Evolutionary conservation across 202 grass and related monocot genomes (phyloP).

Genomic region (Musa balbisiana): DNA sequence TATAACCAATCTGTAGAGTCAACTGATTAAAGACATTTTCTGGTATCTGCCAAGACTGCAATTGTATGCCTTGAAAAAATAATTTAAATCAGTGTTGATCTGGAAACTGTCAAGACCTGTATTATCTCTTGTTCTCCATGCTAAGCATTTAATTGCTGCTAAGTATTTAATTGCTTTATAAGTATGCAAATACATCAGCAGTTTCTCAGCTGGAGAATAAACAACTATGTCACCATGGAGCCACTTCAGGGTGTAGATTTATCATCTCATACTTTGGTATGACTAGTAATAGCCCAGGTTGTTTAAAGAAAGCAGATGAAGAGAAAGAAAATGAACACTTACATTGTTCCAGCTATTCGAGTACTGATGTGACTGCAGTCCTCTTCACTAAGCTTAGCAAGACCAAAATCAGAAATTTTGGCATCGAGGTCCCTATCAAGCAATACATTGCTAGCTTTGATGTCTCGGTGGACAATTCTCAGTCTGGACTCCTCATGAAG

Average conservation of each 20-base stretch:
- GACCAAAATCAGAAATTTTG: slow-evolving; percentile 96
- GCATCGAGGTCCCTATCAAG: slow-evolving; percentile 76
- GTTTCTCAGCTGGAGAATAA: background rate
- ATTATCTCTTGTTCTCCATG: background rate
- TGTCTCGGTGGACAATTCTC: slow-evolving; percentile 92
- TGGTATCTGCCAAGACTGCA: background rate
- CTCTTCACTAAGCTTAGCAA: slow-evolving; percentile 92
- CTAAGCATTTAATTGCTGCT: no score
- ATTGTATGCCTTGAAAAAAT: background rate
- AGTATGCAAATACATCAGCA: background rate
- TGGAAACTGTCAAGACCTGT: background rate
- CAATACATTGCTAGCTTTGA: slow-evolving; percentile 93
- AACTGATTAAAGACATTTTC: background rate
- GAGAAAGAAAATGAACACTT: slow-evolving; percentile 26
- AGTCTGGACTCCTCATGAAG: slow-evolving; percentile 74
- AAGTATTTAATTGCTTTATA: background rate
- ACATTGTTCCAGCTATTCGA: slow-evolving; percentile 87
- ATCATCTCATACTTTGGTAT: slow-evolving; percentile 12
- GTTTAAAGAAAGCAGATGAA: slow-evolving; percentile 1
- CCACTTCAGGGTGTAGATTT: background rate
- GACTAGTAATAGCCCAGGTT: background rate
- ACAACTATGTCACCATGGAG: background rate
- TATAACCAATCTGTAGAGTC: background rate
- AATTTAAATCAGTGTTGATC: background rate
- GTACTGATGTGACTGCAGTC: slow-evolving; percentile 83